Evolutionary conservation across 2,329 filamentous ascomycete genomes (phyloP).

Genomic region (Colletotrichum trifolii): DNA sequence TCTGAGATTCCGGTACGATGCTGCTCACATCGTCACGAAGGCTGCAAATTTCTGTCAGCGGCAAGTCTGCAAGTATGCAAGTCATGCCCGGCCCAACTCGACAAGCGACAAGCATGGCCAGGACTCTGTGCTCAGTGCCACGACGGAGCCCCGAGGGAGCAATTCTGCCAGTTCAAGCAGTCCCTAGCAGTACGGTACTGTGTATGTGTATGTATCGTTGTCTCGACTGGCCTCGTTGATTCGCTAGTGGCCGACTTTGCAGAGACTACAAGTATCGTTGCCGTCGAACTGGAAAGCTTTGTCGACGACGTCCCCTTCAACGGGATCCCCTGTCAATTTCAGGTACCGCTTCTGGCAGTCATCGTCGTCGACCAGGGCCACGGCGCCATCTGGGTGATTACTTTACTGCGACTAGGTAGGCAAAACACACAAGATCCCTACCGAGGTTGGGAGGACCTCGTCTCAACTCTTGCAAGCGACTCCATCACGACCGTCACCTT

Average conservation of each 20-base stretch:
- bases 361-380: too few species aligned
- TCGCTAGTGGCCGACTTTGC: too few species aligned
- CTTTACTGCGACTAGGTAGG: too few species aligned
- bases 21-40: not conserved
- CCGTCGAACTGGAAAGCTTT: not conserved
- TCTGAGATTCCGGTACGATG: slow-evolving; percentile 29
- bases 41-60: slow-evolving; percentile 2
- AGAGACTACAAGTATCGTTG: too few species aligned
- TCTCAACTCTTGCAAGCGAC: not conserved
- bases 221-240: not conserved
- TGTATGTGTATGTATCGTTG: too few species aligned
- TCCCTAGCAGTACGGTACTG: too few species aligned
- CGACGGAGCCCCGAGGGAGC: too few species aligned
- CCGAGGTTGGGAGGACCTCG: too few species aligned
- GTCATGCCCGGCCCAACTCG: slow-evolving; percentile 4
- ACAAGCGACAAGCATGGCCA: not conserved
- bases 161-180: too few species aligned
- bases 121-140: too few species aligned
- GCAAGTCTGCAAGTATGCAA: slow-evolving; percentile 18
- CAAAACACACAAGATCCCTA: too few species aligned
- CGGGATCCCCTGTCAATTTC: slow-evolving; percentile 5
- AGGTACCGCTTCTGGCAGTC: not conserved
- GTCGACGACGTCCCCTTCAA: not conserved
- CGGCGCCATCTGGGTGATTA: too few species aligned
- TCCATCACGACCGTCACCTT: slow-evolving; percentile 27